Evolutionary conservation across 148 eudicot species (phyloP).

Genomic region (Rheum nobile): DNA sequence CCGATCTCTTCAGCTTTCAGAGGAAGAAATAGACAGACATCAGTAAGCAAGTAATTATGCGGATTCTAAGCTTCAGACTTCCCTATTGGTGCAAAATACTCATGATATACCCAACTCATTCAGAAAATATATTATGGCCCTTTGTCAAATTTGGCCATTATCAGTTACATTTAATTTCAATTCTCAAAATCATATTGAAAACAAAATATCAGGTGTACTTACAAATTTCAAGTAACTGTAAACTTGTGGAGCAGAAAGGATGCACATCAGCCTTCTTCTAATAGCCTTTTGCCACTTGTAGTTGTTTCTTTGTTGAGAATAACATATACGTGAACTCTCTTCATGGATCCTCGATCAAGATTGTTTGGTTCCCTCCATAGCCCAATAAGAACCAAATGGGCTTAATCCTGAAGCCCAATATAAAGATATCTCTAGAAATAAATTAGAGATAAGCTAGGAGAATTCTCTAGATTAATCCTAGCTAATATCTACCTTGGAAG

Average conservation of each 20-base stretch:
- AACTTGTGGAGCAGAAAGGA: not conserved
- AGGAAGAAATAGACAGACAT: no score
- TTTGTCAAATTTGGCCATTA: not conserved
- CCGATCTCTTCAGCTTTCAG: not conserved
- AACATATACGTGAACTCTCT: not conserved
- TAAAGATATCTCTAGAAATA: no score
- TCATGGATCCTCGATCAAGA: conserved; percentile 1
- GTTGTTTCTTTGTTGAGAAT: not conserved
- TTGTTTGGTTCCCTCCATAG: no score
- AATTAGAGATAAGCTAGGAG: no score
- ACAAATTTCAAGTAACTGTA: not conserved
- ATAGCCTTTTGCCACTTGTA: not conserved
- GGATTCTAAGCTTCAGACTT: not conserved
- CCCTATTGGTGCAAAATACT: not conserved
- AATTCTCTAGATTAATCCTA: no score
- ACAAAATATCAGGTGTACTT: no score
- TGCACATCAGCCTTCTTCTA: not conserved
- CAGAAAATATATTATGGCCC: not conserved
- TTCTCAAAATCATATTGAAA: no score
- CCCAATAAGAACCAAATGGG: no score
- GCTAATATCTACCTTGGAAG: no score
- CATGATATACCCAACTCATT: not conserved
- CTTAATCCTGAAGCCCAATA: no score
- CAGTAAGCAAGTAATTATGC: not conserved
- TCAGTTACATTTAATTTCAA: no score